phyloP scores from a whole-genome alignment of 495 filamentous ascomycete species.

The Oidiodendron maius region DNA sequence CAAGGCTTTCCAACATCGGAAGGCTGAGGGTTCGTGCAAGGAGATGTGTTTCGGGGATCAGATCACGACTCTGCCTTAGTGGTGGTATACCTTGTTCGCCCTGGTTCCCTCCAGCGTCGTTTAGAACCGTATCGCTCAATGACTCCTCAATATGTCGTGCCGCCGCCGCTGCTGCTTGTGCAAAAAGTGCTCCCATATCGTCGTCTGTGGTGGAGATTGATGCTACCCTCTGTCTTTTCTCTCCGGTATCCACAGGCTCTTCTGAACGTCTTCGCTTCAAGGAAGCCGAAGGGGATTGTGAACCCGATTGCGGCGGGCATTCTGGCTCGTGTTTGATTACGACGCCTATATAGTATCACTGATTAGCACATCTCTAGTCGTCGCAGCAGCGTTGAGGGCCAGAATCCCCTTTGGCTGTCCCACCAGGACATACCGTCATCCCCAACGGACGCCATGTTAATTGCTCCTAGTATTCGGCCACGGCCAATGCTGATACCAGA shows the following conservation, averaged over 20 bases:
- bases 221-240: conserved; percentile 21
- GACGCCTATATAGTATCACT: not conserved
- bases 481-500: too few relatives aligned
- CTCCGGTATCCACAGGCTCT: conserved; percentile 8
- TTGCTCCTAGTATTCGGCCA: not conserved
- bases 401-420: not conserved
- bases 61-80: not conserved
- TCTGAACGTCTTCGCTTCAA: conserved; percentile 15
- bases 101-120: not conserved
- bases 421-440: not conserved
- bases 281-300: not conserved
- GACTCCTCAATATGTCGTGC: not conserved
- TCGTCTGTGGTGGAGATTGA: not conserved
- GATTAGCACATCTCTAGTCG: not conserved
- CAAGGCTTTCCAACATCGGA: conserved; percentile 67
- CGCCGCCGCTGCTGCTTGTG: conserved; percentile 13
- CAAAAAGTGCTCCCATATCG: conserved; percentile 14
- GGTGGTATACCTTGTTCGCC: not conserved
- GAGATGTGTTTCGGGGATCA: conserved; percentile 27
- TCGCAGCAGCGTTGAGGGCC: not conserved
- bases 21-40: conserved; percentile 62
- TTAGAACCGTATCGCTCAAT: not conserved
- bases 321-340: conserved; percentile 15
- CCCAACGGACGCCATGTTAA: not conserved
- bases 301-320: conserved; percentile 4